Conservation (phyloP, 768 basidiomycete genomes). For the Ephemerocybe angulata region DNA sequence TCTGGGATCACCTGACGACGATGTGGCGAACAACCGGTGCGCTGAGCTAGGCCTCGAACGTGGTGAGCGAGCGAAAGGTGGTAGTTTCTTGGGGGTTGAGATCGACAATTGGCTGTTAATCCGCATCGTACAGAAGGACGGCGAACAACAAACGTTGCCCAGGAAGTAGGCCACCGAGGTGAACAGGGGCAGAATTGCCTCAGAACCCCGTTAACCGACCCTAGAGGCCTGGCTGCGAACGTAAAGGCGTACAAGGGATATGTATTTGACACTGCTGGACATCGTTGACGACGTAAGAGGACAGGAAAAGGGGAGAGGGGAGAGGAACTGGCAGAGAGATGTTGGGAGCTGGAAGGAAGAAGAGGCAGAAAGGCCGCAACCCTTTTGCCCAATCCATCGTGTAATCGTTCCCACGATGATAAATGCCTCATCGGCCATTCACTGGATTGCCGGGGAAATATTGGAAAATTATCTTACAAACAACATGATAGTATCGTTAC, state of each 20-base stretch:
- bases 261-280: too few species aligned
- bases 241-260: too few species aligned
- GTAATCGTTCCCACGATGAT: background rate
- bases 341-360: too few species aligned
- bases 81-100: too few species aligned
- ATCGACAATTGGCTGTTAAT: too few species aligned
- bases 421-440: conserved; percentile 3
- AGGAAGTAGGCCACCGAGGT: too few species aligned
- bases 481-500: background rate
- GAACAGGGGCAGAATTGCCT: conserved; percentile 1
- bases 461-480: background rate
- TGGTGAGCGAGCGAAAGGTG: background rate
- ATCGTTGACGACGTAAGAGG: background rate
- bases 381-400: background rate
- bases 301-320: background rate
- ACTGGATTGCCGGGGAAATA: background rate
- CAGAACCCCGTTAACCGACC: too few species aligned
- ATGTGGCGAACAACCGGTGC: background rate
- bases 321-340: too few species aligned
- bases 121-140: too few species aligned
- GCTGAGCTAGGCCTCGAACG: too few species aligned
- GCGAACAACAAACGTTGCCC: too few species aligned
- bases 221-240: too few species aligned
- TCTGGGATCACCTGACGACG: background rate
- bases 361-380: background rate